Evolutionary conservation across 163 green algal genomes (phyloP).

Genomic region (Coccomyxa subellipsoidea): DNA sequence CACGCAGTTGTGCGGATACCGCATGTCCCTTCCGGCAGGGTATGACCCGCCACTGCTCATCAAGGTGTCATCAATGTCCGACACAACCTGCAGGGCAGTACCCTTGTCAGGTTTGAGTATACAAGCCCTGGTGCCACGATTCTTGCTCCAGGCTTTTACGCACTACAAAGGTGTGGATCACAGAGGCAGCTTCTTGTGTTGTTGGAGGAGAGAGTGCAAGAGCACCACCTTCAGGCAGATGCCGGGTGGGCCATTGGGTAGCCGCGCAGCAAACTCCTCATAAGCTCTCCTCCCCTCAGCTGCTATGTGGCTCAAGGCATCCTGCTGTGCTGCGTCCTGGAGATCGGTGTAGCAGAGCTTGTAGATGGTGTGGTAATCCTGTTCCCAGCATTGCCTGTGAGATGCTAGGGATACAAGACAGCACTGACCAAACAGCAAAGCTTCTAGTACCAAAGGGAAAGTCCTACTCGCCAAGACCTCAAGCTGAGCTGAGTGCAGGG

Average conservation of each 20-base stretch:
- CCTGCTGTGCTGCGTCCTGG: constrained; percentile 30
- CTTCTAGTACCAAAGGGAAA: no score
- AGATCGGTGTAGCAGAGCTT: constrained; percentile 60
- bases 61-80: constrained; percentile 66
- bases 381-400: background rate
- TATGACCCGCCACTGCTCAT: constrained; percentile 45
- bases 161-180: no score
- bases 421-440: no score
- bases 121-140: no score
- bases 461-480: background rate
- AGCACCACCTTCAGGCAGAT: constrained; percentile 30
- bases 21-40: constrained; percentile 46
- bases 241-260: constrained; percentile 16
- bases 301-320: constrained; percentile 45
- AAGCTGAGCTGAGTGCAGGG: background rate
- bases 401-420: no score
- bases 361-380: constrained; percentile 60
- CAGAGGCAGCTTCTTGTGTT: no score
- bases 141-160: no score
- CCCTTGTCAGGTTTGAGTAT: no score
- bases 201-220: no score
- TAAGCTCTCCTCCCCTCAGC: constrained; percentile 29
- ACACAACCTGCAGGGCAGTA: constrained; percentile 39
- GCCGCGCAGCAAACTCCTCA: constrained; percentile 16
- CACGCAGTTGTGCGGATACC: constrained; percentile 48